phyloP scores from a whole-genome alignment of 2,329 filamentous ascomycete species.

The Hypoxylon sp. region DNA sequence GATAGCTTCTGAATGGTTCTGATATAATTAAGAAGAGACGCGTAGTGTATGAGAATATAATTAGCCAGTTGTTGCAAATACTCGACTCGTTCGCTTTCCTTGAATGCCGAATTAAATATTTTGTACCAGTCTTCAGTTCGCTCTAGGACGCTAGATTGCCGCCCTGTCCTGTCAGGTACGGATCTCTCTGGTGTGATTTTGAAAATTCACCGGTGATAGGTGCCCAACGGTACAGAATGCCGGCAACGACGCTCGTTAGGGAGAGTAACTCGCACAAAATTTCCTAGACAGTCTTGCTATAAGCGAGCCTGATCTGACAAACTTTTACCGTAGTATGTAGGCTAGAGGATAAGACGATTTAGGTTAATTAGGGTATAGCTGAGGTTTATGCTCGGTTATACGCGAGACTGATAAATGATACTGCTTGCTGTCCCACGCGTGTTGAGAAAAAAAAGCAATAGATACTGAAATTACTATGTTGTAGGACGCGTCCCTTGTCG shows the following conservation, averaged over 20 bases:
- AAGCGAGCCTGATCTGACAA: conserved; percentile 7
- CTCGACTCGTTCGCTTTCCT: conserved; percentile 9
- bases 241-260: conserved; percentile 19
- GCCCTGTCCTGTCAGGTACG: conserved; percentile 25
- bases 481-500: conserved; percentile 4
- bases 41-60: conserved; percentile 3
- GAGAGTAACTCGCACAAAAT: conserved; percentile 11
- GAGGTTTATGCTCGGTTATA: not conserved
- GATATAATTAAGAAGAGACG: conserved; percentile 9
- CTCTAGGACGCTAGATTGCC: conserved; percentile 30
- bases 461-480: conserved; percentile 7
- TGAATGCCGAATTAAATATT: not conserved
- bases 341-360: conserved; percentile 11
- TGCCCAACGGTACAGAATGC: conserved; percentile 8
- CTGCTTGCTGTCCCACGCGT: too few species aligned
- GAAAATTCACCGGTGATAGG: conserved; percentile 1
- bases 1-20: not conserved
- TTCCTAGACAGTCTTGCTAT: not conserved
- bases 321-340: not conserved
- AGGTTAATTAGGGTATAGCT: conserved; percentile 1
- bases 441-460: not conserved
- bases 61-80: conserved; percentile 16
- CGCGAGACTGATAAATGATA: not conserved
- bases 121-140: conserved; percentile 13
- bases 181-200: conserved; percentile 7